phyloP scores from a whole-genome alignment of 768 basidiomycete genomes.

The Podaxis mareebaensis region DNA sequence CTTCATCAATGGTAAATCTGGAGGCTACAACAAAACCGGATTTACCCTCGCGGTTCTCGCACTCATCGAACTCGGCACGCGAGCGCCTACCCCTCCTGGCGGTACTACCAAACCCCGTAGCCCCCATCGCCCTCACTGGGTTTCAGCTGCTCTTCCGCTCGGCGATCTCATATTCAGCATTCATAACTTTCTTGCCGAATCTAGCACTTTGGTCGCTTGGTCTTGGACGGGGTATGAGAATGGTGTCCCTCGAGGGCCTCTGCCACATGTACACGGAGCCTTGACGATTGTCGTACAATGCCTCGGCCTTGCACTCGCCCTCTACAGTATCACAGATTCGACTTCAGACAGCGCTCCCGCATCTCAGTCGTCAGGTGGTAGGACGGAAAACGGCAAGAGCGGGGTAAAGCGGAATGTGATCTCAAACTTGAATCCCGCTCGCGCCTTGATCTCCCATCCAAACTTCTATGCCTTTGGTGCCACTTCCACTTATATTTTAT shows the following conservation, averaged over 20 bases:
- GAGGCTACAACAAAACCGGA: slow-evolving; percentile 71
- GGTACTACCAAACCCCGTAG: neutral
- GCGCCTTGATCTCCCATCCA: slow-evolving; percentile 42
- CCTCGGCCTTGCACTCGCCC: slow-evolving; percentile 49
- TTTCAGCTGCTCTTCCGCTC: slow-evolving; percentile 51
- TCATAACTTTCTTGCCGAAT: slow-evolving; percentile 72
- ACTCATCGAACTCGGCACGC: slow-evolving; percentile 53
- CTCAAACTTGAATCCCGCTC: neutral
- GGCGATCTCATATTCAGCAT: slow-evolving; percentile 71
- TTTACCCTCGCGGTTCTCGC: slow-evolving; percentile 58
- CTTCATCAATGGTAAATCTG: slow-evolving; percentile 62
- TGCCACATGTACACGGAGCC: slow-evolving; percentile 70
- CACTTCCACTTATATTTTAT: slow-evolving; percentile 55
- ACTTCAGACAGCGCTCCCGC: slow-evolving; percentile 26
- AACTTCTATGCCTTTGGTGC: slow-evolving; percentile 57
- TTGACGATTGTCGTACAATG: slow-evolving; percentile 66
- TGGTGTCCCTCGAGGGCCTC: slow-evolving; percentile 60
- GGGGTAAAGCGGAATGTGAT: neutral
- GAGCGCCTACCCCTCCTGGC: slow-evolving; percentile 25
- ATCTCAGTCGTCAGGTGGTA: neutral
- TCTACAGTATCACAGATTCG: slow-evolving; percentile 27
- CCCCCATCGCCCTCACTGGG: neutral
- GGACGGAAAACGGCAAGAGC: neutral
- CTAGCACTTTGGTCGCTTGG: slow-evolving; percentile 81
- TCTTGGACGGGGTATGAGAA: slow-evolving; percentile 87